Evolutionary conservation across 148 eudicot species (phyloP).

Genomic region (Rhododendron vialii): DNA sequence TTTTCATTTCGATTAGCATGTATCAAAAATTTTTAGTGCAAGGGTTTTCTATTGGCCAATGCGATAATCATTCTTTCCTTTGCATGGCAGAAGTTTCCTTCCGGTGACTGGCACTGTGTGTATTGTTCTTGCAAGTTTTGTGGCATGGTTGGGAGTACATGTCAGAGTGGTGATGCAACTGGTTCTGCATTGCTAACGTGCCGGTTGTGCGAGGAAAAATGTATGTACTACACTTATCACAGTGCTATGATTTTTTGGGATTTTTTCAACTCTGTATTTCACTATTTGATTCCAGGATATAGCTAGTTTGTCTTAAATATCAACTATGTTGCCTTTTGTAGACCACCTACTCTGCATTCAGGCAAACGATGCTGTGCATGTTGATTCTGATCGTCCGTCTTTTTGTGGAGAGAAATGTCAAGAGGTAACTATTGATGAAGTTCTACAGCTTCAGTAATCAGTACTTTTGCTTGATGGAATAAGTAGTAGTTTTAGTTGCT

Average conservation of each 20-base stretch:
- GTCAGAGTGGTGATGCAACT: slow-evolving; percentile 24
- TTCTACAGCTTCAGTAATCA: not conserved
- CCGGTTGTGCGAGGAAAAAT: slow-evolving; percentile 79
- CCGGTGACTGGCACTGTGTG: slow-evolving; percentile 87
- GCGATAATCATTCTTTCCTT: not conserved
- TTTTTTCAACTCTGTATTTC: not conserved
- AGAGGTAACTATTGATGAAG: slow-evolving; percentile 41
- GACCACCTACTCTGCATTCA: slow-evolving; percentile 56
- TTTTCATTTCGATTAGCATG: not conserved
- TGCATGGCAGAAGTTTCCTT: slow-evolving; percentile 61
- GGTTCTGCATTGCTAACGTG: slow-evolving; percentile 48
- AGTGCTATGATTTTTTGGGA: not conserved
- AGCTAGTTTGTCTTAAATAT: slow-evolving; percentile 16
- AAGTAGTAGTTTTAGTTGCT: not conserved
- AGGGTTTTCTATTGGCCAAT: not conserved
- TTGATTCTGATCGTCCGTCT: slow-evolving; percentile 19
- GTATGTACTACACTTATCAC: slow-evolving; percentile 27
- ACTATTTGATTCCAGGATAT: slow-evolving; percentile 6
- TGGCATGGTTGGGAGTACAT: slow-evolving; percentile 35
- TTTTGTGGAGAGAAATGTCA: slow-evolving; percentile 76
- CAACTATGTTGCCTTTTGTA: slow-evolving; percentile 25
- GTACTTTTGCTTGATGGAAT: not conserved
- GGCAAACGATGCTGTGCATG: slow-evolving; percentile 25
- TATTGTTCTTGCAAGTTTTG: slow-evolving; percentile 92
- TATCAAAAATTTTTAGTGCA: not conserved